phyloP scores from a whole-genome alignment of 345 rosid genomes.

The Syzygium aqueum region DNA sequence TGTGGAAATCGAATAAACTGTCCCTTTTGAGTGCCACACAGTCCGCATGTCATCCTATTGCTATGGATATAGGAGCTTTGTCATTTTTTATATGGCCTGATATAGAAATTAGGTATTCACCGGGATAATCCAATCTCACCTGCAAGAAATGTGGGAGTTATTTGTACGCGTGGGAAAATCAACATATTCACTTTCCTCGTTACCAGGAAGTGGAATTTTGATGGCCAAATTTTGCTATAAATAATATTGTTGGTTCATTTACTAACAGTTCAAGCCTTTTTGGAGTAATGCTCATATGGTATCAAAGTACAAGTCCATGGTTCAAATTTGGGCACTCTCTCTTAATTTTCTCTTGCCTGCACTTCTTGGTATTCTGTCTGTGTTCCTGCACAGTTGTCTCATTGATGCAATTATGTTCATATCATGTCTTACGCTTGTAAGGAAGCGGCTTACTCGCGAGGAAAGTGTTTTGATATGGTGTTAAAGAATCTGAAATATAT shows the following conservation, averaged over 20 bases:
- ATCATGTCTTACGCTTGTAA: not conserved
- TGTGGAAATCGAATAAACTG: not conserved
- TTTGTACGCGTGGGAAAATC: not conserved
- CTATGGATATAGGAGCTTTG: not conserved
- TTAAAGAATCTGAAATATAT: not conserved
- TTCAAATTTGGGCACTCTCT: not conserved
- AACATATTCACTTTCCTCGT: not conserved
- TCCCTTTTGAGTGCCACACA: not conserved
- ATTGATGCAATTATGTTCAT: not conserved
- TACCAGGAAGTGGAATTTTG: not conserved
- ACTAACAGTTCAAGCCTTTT: not conserved
- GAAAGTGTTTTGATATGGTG: not conserved
- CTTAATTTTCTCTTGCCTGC: not conserved
- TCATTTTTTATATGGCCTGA: not conserved
- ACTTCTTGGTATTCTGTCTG: not conserved
- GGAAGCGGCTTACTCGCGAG: not conserved
- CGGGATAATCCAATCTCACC: constrained; percentile 1
- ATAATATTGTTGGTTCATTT: not conserved
- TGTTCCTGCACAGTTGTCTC: not conserved
- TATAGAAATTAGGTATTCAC: not conserved
- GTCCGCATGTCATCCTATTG: not conserved
- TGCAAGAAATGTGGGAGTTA: not conserved
- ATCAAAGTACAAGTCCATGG: not conserved
- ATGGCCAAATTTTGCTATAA: not conserved
- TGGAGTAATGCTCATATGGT: not conserved